Percentiles rank a stretch among this genome's conserved stretches.
phyloP scores from a whole-genome alignment of 805 yeast genomes.

The Vanderwaltozyma polyspora region DNA sequence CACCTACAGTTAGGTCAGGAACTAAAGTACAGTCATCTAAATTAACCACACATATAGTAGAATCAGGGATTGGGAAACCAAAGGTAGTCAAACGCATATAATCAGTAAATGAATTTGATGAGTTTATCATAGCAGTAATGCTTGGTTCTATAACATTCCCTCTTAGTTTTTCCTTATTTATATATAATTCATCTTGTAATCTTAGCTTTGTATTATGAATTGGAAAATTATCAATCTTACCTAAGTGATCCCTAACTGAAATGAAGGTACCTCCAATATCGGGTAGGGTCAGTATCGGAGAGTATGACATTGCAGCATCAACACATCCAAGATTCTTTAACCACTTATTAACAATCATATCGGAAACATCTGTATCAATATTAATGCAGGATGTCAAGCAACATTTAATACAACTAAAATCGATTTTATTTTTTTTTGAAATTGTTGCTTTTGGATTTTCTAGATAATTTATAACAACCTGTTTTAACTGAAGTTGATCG shows the following conservation, averaged over 20 bases:
- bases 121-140: slow-evolving; percentile 22
- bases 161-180: slow-evolving; percentile 28
- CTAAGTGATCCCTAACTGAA: slow-evolving; percentile 81
- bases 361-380: slow-evolving; percentile 87
- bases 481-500: slow-evolving; percentile 79
- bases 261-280: slow-evolving; percentile 97
- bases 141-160: slow-evolving; percentile 24
- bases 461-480: slow-evolving; percentile 87
- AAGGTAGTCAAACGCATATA: slow-evolving; percentile 74
- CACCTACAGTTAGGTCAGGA: slow-evolving; percentile 76
- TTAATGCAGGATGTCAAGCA: slow-evolving; percentile 81
- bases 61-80: slow-evolving; percentile 91
- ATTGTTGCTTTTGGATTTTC: slow-evolving; percentile 80
- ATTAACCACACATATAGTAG: slow-evolving; percentile 85
- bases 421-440: slow-evolving; percentile 63
- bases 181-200: slow-evolving; percentile 25
- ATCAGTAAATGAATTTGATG: slow-evolving; percentile 30
- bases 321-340: slow-evolving; percentile 79
- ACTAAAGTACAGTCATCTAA: slow-evolving; percentile 79
- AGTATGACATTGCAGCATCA: slow-evolving; percentile 61
- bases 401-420: slow-evolving; percentile 74
- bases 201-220: slow-evolving; percentile 21
- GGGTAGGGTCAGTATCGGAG: slow-evolving; percentile 78
- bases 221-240: slow-evolving; percentile 23
- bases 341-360: slow-evolving; percentile 82